These are phyloP conservation scores for Nigrospora oryzae DNA, from an alignment of 2,329 filamentous ascomycete genomes.

Conservation along the genomic window DNA sequence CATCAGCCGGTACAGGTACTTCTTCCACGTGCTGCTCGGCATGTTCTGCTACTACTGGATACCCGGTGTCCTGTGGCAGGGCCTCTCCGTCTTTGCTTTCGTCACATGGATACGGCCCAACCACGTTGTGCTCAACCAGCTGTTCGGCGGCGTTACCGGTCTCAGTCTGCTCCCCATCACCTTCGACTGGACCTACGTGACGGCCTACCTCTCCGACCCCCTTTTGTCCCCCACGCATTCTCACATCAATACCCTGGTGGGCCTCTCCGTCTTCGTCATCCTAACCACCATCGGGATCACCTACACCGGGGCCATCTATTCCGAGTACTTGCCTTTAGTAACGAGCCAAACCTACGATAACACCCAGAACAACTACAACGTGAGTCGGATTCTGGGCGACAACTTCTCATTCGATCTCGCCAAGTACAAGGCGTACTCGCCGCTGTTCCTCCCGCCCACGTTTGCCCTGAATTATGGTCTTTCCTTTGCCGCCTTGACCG, in stretches of 20 bases:
- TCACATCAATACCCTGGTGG: constrained; percentile 33
- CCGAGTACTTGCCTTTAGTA: constrained; percentile 47
- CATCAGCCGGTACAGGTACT: constrained; percentile 36
- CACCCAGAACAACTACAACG: constrained; percentile 40
- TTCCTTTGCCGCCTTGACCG: constrained; percentile 43
- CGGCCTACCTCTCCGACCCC: constrained; percentile 23
- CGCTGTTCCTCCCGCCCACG: constrained; percentile 41
- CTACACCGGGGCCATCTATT: constrained; percentile 34
- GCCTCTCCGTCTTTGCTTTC: constrained; percentile 37
- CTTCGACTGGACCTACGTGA: constrained; percentile 32
- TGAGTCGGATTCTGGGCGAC: constrained; percentile 39
- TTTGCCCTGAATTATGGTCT: constrained; percentile 39
- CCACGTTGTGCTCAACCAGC: constrained; percentile 35
- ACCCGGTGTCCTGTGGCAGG: constrained; percentile 39
- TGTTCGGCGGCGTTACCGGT: constrained; percentile 38
- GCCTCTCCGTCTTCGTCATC: constrained; percentile 29
- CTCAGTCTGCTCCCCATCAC: constrained; percentile 33
- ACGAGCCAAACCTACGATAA: constrained; percentile 49
- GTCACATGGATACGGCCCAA: constrained; percentile 39
- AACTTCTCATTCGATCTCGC: constrained; percentile 39
- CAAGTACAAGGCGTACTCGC: constrained; percentile 45
- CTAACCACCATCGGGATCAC: constrained; percentile 37
- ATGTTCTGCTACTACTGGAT: constrained; percentile 46
- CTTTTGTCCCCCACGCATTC: constrained; percentile 24
- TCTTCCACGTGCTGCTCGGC: constrained; percentile 28